Percentiles rank a stretch among this genome's conserved stretches.
phyloP scores from a whole-genome alignment of 495 filamentous ascomycete genomes.

The Podospora conica region DNA sequence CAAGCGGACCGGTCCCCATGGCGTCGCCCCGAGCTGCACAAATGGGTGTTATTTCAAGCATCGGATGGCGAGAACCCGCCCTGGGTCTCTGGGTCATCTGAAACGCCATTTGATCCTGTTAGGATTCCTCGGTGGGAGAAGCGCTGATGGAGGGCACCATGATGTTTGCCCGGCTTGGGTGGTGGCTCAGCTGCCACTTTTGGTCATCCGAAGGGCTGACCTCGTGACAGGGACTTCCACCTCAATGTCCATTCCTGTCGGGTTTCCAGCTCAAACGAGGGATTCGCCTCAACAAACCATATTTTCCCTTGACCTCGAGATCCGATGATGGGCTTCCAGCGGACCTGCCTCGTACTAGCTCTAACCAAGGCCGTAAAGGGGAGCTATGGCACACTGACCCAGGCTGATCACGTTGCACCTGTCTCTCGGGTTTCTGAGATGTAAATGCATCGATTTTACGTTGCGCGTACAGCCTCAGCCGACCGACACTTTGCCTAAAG shows the following conservation, averaged over 20 bases:
- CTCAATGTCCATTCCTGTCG: neutral
- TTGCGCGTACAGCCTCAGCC: constrained; percentile 1
- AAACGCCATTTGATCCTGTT: neutral
- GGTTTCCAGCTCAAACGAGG: constrained; percentile 6
- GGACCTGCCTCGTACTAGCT: neutral
- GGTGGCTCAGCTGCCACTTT: constrained; percentile 29
- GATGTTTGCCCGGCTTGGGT: neutral
- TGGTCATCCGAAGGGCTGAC: constrained; percentile 18
- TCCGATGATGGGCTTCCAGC: constrained; percentile 21
- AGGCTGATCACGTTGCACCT: constrained; percentile 19
- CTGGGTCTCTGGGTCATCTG: too few species aligned
- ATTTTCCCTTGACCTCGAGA: constrained; percentile 6
- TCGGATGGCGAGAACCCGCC: neutral
- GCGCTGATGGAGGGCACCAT: constrained; percentile 8
- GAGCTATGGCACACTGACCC: too few species aligned
- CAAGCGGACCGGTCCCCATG: neutral
- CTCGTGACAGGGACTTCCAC: constrained; percentile 18
- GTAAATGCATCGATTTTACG: neutral
- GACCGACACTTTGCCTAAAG: neutral
- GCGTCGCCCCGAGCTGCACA: neutral
- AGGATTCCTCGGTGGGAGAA: neutral
- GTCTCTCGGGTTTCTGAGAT: constrained; percentile 6
- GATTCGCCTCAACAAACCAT: constrained; percentile 7
- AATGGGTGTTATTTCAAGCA: neutral
- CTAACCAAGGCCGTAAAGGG: neutral